A percentile compares a stretch with the other conserved stretches of the same genome.
These are phyloP conservation scores for Trichopus zeylanicus DNA, from an alignment of 116 monocot species.

Conservation along the genomic window DNA sequence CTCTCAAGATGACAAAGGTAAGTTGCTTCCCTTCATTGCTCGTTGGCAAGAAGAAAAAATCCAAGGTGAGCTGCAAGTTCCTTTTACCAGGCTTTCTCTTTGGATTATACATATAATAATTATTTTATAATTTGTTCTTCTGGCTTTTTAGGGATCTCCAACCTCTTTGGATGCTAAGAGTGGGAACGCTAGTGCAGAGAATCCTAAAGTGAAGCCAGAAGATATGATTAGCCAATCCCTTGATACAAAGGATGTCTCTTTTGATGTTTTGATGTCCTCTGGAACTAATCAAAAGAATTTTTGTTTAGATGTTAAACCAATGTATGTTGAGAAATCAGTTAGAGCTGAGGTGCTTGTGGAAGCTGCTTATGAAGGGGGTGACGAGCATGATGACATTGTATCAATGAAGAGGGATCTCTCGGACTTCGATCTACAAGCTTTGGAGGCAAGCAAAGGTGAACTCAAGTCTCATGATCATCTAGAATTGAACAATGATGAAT, in stretches of 20 bases:
- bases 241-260: conserved; percentile 11
- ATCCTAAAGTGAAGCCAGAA: conserved; percentile 23
- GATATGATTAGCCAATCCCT: conserved; percentile 14
- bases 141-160: conserved; percentile 23
- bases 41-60: conserved; percentile 59
- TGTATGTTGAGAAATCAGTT: conserved; percentile 4
- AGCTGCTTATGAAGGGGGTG: conserved; percentile 60
- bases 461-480: background rate
- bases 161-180: conserved; percentile 16
- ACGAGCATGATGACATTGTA: conserved; percentile 55
- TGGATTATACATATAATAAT: too few species aligned
- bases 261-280: background rate
- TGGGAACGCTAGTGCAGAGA: conserved; percentile 6
- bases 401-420: conserved; percentile 55
- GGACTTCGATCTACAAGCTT: conserved; percentile 41
- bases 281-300: conserved; percentile 3
- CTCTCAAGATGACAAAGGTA: conserved; percentile 25
- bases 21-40: conserved; percentile 49
- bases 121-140: conserved; percentile 7
- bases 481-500: background rate
- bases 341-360: conserved; percentile 10
- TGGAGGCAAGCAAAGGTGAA: conserved; percentile 6
- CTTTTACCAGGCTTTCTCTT: background rate
- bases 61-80: conserved; percentile 25
- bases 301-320: conserved; percentile 4